Percentiles rank a stretch among this genome's conserved stretches.
Evolutionary conservation across 1,139 yeast species (phyloP).

Genomic region (Kazachstania sp.): DNA sequence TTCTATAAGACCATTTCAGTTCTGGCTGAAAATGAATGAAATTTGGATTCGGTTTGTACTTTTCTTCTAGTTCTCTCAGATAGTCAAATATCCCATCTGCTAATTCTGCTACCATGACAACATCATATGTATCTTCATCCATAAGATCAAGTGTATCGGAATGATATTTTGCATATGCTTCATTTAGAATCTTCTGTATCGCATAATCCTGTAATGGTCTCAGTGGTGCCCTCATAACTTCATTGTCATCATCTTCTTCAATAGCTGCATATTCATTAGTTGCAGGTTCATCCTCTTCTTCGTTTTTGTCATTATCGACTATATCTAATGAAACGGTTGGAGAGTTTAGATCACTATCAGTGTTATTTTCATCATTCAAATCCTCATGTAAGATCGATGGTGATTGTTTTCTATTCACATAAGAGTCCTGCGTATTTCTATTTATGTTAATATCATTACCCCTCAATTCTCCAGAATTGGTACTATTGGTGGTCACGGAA

Average conservation of each 20-base stretch:
- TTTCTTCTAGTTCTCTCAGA: constrained; percentile 66
- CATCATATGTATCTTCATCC: constrained; percentile 88
- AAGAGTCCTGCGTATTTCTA: not conserved
- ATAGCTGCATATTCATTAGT: constrained; percentile 18
- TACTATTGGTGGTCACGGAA: not conserved
- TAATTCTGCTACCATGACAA: constrained; percentile 91
- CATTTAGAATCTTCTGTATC: constrained; percentile 31
- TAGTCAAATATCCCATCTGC: constrained; percentile 87
- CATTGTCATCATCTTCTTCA: constrained; percentile 28
- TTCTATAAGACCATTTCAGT: constrained; percentile 83
- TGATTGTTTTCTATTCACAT: not conserved
- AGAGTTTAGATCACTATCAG: constrained; percentile 23
- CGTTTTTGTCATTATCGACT: not conserved
- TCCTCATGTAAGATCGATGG: not conserved
- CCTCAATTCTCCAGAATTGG: not conserved
- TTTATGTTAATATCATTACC: not conserved
- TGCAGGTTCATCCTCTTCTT: not conserved
- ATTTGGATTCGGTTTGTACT: constrained; percentile 64
- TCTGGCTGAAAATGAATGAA: constrained; percentile 85
- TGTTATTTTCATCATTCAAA: constrained; percentile 12
- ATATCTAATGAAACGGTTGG: not conserved
- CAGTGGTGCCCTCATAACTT: constrained; percentile 25
- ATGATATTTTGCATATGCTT: constrained; percentile 44
- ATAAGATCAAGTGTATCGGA: constrained; percentile 53
- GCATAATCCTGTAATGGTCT: constrained; percentile 20